These are phyloP conservation scores for Lentinula sp. DNA, from an alignment of 768 basidiomycete species.

Conservation along the genomic window DNA sequence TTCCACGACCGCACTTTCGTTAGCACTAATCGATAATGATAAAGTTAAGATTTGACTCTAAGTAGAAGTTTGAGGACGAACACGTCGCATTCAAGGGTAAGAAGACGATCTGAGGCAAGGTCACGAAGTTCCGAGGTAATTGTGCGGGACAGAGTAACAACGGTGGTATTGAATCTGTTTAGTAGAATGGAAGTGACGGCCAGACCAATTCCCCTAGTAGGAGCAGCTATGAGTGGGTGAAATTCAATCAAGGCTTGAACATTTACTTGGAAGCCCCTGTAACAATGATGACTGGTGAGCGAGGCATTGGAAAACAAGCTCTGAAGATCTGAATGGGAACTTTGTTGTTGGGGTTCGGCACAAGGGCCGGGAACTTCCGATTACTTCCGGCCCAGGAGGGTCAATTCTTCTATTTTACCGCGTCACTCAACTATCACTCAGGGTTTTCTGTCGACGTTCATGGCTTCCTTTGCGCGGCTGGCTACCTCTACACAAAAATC, in stretches of 20 bases:
- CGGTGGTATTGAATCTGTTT: slow-evolving; percentile 52
- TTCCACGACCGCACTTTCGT: slow-evolving; percentile 45
- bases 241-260: not conserved
- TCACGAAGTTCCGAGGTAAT: slow-evolving; percentile 55
- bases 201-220: slow-evolving; percentile 65
- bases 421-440: not conserved
- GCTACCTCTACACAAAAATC: slow-evolving; percentile 40
- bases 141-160: slow-evolving; percentile 74
- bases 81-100: slow-evolving; percentile 69
- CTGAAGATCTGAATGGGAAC: not conserved
- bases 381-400: not conserved
- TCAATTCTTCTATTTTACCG: no score
- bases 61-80: slow-evolving; percentile 32
- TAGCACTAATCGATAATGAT: slow-evolving; percentile 37
- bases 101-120: slow-evolving; percentile 42
- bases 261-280: slow-evolving; percentile 80
- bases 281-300: slow-evolving; percentile 58
- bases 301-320: not conserved
- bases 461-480: slow-evolving; percentile 44
- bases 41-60: slow-evolving; percentile 6
- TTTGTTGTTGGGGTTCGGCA: not conserved
- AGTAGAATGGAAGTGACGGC: slow-evolving; percentile 68
- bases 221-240: not conserved
- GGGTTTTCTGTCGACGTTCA: slow-evolving; percentile 12
- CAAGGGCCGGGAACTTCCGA: not conserved